Evolutionary conservation across 2,329 filamentous ascomycete genomes (phyloP).

Genomic region (Ceratocystis eucalypticola): DNA sequence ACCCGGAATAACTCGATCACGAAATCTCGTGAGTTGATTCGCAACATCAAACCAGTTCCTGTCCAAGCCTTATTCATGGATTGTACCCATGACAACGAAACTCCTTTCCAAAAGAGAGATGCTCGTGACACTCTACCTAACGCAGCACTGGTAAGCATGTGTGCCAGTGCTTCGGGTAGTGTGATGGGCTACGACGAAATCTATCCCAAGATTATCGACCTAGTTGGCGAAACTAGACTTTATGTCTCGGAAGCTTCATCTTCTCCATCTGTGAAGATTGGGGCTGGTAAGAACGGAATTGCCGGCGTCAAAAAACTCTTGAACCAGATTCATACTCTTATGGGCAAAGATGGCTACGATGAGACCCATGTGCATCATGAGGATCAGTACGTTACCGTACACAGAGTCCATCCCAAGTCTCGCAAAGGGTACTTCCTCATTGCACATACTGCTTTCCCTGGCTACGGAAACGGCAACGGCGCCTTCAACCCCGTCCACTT

Average conservation of each 20-base stretch:
- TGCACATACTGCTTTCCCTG: constrained; percentile 89
- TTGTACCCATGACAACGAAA: constrained; percentile 97
- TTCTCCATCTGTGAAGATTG: constrained; percentile 43
- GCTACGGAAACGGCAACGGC: constrained; percentile 73
- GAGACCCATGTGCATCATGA: constrained; percentile 97
- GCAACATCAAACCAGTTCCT: constrained; percentile 70
- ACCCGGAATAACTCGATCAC: constrained; percentile 24
- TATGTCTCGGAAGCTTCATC: constrained; percentile 69
- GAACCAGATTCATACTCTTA: constrained; percentile 86
- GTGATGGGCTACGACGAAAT: constrained; percentile 98
- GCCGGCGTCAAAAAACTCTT: constrained; percentile 82
- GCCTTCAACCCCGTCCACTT: constrained; percentile 68
- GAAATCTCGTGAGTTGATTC: constrained; percentile 50
- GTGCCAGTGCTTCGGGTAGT: constrained; percentile 82
- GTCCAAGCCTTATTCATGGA: constrained; percentile 97
- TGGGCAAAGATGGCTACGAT: constrained; percentile 89
- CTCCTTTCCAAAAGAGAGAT: constrained; percentile 86
- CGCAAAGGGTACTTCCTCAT: constrained; percentile 91
- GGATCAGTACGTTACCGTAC: constrained; percentile 89
- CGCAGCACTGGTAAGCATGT: constrained; percentile 90
- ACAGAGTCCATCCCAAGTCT: constrained; percentile 82
- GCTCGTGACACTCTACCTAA: constrained; percentile 89
- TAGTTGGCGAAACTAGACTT: constrained; percentile 74
- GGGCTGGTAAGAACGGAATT: constrained; percentile 68
- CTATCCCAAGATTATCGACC: constrained; percentile 82